phyloP scores from a whole-genome alignment of 2,329 filamentous ascomycete species.

The Colletotrichum tropicale region DNA sequence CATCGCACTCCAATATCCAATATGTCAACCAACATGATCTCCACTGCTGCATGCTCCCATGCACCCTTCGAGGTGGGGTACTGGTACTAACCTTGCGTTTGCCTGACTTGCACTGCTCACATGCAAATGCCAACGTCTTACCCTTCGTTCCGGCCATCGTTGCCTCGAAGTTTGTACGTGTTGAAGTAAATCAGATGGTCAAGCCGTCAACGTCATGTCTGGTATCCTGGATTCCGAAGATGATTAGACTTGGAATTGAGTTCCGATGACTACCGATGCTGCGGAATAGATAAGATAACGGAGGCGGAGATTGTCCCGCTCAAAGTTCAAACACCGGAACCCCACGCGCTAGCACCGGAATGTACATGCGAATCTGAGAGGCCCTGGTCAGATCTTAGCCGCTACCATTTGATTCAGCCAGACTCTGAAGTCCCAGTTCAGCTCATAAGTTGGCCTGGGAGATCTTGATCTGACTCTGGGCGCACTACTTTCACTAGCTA shows the following conservation, averaged over 20 bases:
- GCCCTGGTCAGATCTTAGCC: not conserved
- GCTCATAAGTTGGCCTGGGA: not conserved
- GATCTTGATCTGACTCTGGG: not conserved
- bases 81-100: not conserved
- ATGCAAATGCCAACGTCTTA: not conserved
- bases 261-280: not conserved
- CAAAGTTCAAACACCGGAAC: not conserved
- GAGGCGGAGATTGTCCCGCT: not conserved
- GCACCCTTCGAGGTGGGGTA: not conserved
- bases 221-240: not conserved
- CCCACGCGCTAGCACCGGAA: not conserved
- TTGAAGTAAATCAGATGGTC: not conserved
- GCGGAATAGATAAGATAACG: not conserved
- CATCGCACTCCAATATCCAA: not conserved
- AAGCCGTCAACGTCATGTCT: not conserved
- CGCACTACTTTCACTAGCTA: not conserved
- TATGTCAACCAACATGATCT: not conserved
- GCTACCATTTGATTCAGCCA: not conserved
- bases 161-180: not conserved
- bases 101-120: not conserved
- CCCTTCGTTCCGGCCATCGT: not conserved
- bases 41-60: not conserved
- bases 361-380: not conserved
- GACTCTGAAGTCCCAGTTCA: not conserved
- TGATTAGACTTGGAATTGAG: not conserved